Evolutionary conservation across 176 grass and related monocot genomes (phyloP).

Genomic region (Bromus sterilis): DNA sequence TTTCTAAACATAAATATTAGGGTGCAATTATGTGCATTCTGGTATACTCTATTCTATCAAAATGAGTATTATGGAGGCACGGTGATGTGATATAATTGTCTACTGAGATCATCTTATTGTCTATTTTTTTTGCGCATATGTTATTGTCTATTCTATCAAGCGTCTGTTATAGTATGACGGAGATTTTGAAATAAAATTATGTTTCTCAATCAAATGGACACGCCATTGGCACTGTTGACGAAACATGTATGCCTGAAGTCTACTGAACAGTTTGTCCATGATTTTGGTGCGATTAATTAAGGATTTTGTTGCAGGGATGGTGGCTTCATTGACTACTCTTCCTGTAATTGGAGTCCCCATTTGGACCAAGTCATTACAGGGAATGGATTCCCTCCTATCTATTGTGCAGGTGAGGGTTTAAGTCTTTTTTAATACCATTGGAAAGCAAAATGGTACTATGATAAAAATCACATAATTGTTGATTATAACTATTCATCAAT

Average conservation of each 20-base stretch:
- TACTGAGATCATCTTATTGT: background rate
- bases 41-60: background rate
- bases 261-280: background rate
- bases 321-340: conserved; percentile 67
- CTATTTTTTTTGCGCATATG: no score
- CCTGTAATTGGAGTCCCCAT: conserved; percentile 86
- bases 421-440: conserved; percentile 3
- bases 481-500: background rate
- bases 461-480: background rate
- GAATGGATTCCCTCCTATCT: conserved; percentile 86
- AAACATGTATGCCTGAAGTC: background rate
- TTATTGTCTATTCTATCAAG: background rate
- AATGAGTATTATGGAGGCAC: background rate
- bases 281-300: background rate
- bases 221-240: background rate
- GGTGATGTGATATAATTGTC: background rate
- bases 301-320: conserved; percentile 61
- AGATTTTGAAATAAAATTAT: background rate
- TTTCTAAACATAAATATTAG: background rate
- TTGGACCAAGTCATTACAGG: conserved; percentile 45
- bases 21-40: background rate
- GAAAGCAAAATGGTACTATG: background rate
- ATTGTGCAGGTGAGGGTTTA: conserved; percentile 69
- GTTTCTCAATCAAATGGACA: background rate
- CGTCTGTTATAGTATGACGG: background rate